Conservation (phyloP, 331 rosid genomes). For the Arachis monticola region DNA sequence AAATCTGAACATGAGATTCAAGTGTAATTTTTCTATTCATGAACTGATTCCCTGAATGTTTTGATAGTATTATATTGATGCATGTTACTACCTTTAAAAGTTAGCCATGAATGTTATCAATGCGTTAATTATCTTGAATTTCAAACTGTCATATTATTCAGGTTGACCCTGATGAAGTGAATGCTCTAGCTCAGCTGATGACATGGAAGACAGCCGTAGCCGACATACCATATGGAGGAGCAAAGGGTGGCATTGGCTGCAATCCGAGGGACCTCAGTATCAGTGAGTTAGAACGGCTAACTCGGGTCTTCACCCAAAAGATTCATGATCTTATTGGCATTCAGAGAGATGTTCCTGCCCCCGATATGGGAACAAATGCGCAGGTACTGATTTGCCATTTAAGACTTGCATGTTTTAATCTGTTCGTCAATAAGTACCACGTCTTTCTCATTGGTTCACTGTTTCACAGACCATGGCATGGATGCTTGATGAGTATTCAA, state of each 20-base stretch:
- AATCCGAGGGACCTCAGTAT: constrained; percentile 71
- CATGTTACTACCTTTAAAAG: constrained; percentile 7
- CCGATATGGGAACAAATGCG: constrained; percentile 90
- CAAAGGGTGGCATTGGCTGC: constrained; percentile 98
- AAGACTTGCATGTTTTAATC: not conserved
- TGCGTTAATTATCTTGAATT: not conserved
- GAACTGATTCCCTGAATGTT: not conserved
- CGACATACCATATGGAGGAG: constrained; percentile 94
- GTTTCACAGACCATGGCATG: constrained; percentile 85
- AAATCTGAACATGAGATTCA: constrained; percentile 20
- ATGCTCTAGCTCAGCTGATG: constrained; percentile 93
- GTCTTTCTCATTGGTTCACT: constrained; percentile 18
- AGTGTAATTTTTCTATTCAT: not conserved
- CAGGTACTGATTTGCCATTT: constrained; percentile 56
- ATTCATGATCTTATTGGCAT: constrained; percentile 87
- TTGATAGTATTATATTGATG: not conserved
- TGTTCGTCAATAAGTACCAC: not conserved
- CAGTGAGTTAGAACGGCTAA: constrained; percentile 87
- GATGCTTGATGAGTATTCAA: constrained; percentile 95
- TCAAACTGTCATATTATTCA: constrained; percentile 34
- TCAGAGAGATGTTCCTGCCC: constrained; percentile 94
- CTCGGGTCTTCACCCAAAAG: constrained; percentile 94
- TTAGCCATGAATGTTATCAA: constrained; percentile 21
- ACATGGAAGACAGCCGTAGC: constrained; percentile 98
- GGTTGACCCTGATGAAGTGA: constrained; percentile 95